These are phyloP conservation scores for Nyctanthes arbortristis DNA, from an alignment of 257 asterid genomes.

Conservation along the genomic window DNA sequence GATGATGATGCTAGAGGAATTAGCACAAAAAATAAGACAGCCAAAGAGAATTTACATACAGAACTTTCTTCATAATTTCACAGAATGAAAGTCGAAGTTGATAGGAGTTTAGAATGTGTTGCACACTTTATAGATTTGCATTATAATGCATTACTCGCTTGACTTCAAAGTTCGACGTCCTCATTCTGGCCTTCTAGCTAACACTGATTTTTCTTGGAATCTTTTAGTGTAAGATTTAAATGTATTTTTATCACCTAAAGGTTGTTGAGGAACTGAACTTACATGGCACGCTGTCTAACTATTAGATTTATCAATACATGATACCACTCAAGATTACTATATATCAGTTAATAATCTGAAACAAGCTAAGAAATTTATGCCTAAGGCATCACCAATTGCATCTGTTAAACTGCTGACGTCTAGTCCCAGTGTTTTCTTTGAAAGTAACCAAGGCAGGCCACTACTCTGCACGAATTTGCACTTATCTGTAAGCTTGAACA, in stretches of 20 bases:
- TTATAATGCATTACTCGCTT: too few relatives aligned
- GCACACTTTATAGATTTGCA: neutral
- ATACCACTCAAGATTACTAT: too few relatives aligned
- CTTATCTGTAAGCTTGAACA: slow-evolving; percentile 21
- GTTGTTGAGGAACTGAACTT: too few relatives aligned
- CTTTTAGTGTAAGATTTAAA: too few relatives aligned
- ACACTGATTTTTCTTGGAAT: too few relatives aligned
- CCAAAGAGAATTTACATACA: neutral
- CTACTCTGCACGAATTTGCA: slow-evolving; percentile 67
- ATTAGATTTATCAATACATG: too few relatives aligned
- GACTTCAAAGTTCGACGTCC: too few relatives aligned
- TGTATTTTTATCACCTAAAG: too few relatives aligned
- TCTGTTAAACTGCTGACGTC: slow-evolving; percentile 45
- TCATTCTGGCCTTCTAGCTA: too few relatives aligned
- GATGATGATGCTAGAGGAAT: neutral
- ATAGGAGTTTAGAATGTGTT: slow-evolving; percentile 1
- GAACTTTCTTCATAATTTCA: too few relatives aligned
- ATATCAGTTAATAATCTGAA: too few relatives aligned
- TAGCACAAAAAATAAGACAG: neutral
- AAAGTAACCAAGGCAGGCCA: slow-evolving; percentile 85
- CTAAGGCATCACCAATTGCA: slow-evolving; percentile 35
- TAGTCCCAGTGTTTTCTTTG: slow-evolving; percentile 53
- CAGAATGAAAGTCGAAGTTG: neutral
- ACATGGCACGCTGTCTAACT: too few relatives aligned
- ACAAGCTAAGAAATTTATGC: slow-evolving; percentile 27